phyloP scores from a whole-genome alignment of 441 rosid species.

The Dalechampia spathulata region DNA sequence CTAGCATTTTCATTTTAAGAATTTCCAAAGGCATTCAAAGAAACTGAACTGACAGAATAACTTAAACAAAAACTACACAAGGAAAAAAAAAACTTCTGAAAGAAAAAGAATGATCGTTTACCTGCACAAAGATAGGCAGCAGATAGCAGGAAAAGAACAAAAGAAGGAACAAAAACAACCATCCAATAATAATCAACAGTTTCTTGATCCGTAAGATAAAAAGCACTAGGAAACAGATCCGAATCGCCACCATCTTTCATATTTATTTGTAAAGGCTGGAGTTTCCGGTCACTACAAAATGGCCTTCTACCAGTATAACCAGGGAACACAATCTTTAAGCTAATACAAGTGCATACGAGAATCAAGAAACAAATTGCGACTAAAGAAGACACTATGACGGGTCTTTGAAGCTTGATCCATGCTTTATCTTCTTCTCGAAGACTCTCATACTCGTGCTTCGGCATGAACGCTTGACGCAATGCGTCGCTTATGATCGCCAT shows the following conservation, averaged over 20 bases:
- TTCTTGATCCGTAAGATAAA: slow-evolving; percentile 83
- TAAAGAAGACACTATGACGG: slow-evolving; percentile 24
- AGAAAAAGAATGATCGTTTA: slow-evolving; percentile 9
- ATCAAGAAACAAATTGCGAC: slow-evolving; percentile 36
- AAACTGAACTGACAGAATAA: neutral
- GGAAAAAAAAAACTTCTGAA: neutral
- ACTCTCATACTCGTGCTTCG: slow-evolving; percentile 73
- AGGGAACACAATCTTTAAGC: slow-evolving; percentile 75
- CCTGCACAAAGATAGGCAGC: slow-evolving; percentile 68
- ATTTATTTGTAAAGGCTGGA: slow-evolving; percentile 46
- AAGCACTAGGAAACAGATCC: slow-evolving; percentile 60
- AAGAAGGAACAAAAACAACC: slow-evolving; percentile 69
- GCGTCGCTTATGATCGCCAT: slow-evolving; percentile 84
- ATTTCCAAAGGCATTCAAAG: neutral
- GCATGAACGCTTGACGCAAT: slow-evolving; percentile 85
- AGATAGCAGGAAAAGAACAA: slow-evolving; percentile 50
- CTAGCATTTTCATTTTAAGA: neutral
- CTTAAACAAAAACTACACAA: neutral
- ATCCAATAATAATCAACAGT: slow-evolving; percentile 84
- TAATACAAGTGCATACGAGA: slow-evolving; percentile 44
- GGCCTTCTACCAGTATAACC: slow-evolving; percentile 44
- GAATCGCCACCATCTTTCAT: slow-evolving; percentile 44
- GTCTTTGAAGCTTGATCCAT: slow-evolving; percentile 66
- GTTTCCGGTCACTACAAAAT: slow-evolving; percentile 59
- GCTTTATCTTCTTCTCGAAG: slow-evolving; percentile 75